Evolutionary conservation across 129 eudicot genomes (phyloP).

Genomic region (Artemisia tridentata): DNA sequence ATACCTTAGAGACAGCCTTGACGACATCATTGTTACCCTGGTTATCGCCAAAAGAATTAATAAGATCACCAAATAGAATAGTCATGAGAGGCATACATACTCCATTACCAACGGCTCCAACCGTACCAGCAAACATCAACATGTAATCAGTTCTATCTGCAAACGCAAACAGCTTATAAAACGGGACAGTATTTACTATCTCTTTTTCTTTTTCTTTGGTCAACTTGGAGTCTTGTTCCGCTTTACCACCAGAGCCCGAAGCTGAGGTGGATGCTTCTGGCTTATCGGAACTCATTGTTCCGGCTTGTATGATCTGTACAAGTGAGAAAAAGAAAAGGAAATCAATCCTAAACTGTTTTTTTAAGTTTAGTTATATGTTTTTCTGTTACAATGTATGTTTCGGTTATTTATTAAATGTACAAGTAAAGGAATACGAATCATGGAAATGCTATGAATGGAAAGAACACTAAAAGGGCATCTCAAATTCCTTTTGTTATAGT

Average conservation of each 20-base stretch:
- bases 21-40: constrained; percentile 43
- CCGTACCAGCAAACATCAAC: constrained; percentile 68
- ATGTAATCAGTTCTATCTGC: constrained; percentile 69
- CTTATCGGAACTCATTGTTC: too few species aligned
- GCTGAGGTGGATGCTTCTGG: too few species aligned
- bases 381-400: too few species aligned
- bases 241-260: not conserved
- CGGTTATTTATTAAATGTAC: too few species aligned
- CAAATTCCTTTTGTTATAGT: too few species aligned
- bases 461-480: too few species aligned
- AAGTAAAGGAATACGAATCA: too few species aligned
- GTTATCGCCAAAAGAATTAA: constrained; percentile 65
- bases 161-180: constrained; percentile 76
- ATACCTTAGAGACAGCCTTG: constrained; percentile 69
- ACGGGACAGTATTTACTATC: constrained; percentile 47
- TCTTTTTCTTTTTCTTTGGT: constrained; percentile 23
- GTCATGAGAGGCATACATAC: constrained; percentile 76
- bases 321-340: too few species aligned
- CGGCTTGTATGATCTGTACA: too few species aligned
- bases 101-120: constrained; percentile 81
- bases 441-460: too few species aligned
- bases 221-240: not conserved
- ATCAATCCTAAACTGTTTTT: too few species aligned
- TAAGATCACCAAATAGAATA: constrained; percentile 60
- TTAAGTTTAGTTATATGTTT: too few species aligned